Percentiles rank a stretch among this genome's conserved stretches.
phyloP scores from a whole-genome alignment of 805 yeast genomes.

The Yarrowia osloensis region DNA sequence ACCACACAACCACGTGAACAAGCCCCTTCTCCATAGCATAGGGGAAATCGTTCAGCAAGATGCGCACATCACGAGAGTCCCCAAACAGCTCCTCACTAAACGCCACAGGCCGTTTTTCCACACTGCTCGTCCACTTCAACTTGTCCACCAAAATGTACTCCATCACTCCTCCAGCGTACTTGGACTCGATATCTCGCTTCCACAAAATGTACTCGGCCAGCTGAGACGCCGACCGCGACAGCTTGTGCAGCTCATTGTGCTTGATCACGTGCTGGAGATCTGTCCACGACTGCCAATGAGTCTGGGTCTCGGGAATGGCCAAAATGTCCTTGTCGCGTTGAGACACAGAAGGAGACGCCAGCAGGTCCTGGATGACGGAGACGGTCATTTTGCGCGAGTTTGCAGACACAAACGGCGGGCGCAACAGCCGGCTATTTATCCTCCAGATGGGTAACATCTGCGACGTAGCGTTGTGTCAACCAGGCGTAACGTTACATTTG shows the following conservation, averaged over 20 bases:
- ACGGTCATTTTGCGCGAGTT: not conserved
- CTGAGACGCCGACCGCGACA: conserved; percentile 14
- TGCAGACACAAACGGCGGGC: not conserved
- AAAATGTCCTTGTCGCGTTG: conserved; percentile 6
- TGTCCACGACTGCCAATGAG: not conserved
- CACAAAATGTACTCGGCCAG: conserved; percentile 17
- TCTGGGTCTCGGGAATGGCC: conserved; percentile 8
- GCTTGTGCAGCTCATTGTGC: conserved; percentile 11
- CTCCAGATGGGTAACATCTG: not conserved
- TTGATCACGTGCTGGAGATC: conserved; percentile 10
- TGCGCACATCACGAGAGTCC: conserved; percentile 46
- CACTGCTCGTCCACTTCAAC: not conserved
- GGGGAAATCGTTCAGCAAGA: conserved; percentile 57
- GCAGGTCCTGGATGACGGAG: not conserved
- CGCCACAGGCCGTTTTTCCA: not conserved
- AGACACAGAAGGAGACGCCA: not conserved
- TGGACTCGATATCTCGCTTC: conserved; percentile 10
- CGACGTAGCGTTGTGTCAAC: not conserved
- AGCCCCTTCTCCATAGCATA: conserved; percentile 54
- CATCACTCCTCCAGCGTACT: conserved; percentile 29
- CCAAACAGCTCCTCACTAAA: conserved; percentile 5
- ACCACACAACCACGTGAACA: conserved; percentile 59
- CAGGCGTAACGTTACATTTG: conserved; percentile 15
- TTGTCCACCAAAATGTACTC: conserved; percentile 27
- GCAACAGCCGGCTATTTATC: not conserved